Conservation (phyloP, 495 filamentous ascomycete species). For the Recurvomyces mirabilis region DNA sequence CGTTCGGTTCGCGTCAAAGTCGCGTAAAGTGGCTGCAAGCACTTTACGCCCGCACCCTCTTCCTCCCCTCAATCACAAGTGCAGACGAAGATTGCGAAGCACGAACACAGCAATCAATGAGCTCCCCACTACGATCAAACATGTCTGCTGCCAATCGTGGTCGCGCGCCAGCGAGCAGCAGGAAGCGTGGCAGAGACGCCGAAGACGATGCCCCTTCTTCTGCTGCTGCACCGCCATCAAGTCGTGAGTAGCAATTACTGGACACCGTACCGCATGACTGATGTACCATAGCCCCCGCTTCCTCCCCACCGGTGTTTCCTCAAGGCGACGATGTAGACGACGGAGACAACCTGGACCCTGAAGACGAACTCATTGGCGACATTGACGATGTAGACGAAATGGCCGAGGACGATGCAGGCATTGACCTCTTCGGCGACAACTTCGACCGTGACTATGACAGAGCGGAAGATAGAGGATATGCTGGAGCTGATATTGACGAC, state of each 20-base stretch:
- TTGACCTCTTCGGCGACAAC: constrained; percentile 85
- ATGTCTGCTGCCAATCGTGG: constrained; percentile 83
- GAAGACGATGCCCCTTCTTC: constrained; percentile 65
- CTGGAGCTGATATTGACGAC: constrained; percentile 65
- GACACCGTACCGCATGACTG: background rate
- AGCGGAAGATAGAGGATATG: constrained; percentile 54
- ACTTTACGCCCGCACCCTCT: background rate
- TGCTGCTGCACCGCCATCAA: constrained; percentile 55
- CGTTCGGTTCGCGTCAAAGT: background rate
- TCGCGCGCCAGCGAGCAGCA: constrained; percentile 44
- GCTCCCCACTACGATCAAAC: constrained; percentile 74
- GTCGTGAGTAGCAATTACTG: constrained; percentile 41
- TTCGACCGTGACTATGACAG: constrained; percentile 76
- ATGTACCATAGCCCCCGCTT: constrained; percentile 34
- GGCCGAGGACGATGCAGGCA: constrained; percentile 88
- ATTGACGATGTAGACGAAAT: constrained; percentile 92
- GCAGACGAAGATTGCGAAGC: too few relatives aligned
- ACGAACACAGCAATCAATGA: background rate
- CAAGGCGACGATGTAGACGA: constrained; percentile 52
- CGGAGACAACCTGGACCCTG: constrained; percentile 62
- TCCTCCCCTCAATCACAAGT: background rate
- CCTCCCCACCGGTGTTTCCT: constrained; percentile 47
- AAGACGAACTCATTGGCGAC: constrained; percentile 62
- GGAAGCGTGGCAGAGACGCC: constrained; percentile 72
- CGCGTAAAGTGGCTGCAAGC: background rate